Percentiles rank a stretch among this genome's conserved stretches.
Evolutionary conservation across 2,329 filamentous ascomycete genomes (phyloP).

Genomic region (Trichoderma hamatum): DNA sequence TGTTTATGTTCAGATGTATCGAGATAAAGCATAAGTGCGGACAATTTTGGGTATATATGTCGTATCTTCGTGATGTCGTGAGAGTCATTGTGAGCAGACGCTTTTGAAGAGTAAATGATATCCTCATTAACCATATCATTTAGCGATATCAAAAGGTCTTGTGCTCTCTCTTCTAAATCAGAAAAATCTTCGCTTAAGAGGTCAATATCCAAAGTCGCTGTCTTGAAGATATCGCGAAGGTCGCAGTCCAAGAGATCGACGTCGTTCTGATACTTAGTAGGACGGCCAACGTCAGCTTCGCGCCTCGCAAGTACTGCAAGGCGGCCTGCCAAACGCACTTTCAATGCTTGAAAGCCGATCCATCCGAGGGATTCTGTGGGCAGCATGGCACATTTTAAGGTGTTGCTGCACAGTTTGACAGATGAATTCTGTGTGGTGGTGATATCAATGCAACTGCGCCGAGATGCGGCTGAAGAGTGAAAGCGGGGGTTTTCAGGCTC

Average conservation of each 20-base stretch:
- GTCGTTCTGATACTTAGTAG: constrained; percentile 8
- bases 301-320: neutral
- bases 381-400: constrained; percentile 4
- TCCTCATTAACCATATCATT: constrained; percentile 4
- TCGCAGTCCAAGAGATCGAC: constrained; percentile 18
- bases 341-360: constrained; percentile 19
- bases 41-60: neutral
- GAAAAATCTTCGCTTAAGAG: neutral
- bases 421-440: neutral
- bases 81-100: neutral
- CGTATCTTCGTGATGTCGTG: neutral
- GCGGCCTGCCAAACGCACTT: constrained; percentile 14
- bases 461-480: constrained; percentile 12
- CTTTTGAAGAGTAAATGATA: neutral
- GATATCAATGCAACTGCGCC: neutral
- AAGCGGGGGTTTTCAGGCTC: constrained; percentile 1
- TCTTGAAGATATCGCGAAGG: constrained; percentile 9
- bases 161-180: neutral
- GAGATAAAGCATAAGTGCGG: neutral
- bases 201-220: neutral
- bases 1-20: neutral
- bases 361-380: constrained; percentile 15
- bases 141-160: neutral
- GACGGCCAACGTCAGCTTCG: neutral
- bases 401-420: neutral